phyloP scores from a whole-genome alignment of 805 yeast genomes.

The Saccharomycopsis capsularis region DNA sequence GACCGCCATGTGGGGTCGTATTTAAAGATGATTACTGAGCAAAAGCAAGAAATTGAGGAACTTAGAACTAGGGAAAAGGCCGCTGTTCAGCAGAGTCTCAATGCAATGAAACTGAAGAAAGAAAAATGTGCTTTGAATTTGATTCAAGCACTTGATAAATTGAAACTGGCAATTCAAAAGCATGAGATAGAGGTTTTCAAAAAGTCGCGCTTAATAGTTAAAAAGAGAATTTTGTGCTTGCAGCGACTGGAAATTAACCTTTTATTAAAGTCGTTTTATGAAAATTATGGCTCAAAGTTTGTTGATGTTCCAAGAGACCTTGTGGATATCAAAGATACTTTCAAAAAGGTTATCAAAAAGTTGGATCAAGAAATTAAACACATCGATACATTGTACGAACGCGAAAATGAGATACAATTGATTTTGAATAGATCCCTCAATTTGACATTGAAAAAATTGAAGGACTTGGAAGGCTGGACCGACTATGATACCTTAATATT shows the following conservation, averaged over 20 bases:
- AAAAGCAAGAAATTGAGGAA: slow-evolving; percentile 64
- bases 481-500: slow-evolving; percentile 37
- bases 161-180: slow-evolving; percentile 29
- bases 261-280: slow-evolving; percentile 23
- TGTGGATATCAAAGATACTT: slow-evolving; percentile 24
- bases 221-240: slow-evolving; percentile 35
- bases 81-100: slow-evolving; percentile 34
- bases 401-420: slow-evolving; percentile 46
- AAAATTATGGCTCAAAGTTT: slow-evolving; percentile 20
- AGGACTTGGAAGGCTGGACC: slow-evolving; percentile 53
- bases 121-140: slow-evolving; percentile 36
- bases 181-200: slow-evolving; percentile 29
- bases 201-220: slow-evolving; percentile 32
- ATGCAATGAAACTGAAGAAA: slow-evolving; percentile 30
- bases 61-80: slow-evolving; percentile 48
- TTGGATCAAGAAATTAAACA: slow-evolving; percentile 40
- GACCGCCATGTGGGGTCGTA: slow-evolving; percentile 83
- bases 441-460: slow-evolving; percentile 39
- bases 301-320: slow-evolving; percentile 26
- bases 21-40: slow-evolving; percentile 76
- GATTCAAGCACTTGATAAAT: slow-evolving; percentile 36
- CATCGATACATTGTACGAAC: slow-evolving; percentile 43
- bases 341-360: slow-evolving; percentile 32
- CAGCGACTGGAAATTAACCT: slow-evolving; percentile 35
- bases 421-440: slow-evolving; percentile 40